phyloP scores from a whole-genome alignment of 208 protist species.

The Wallacemonas sp. region DNA sequence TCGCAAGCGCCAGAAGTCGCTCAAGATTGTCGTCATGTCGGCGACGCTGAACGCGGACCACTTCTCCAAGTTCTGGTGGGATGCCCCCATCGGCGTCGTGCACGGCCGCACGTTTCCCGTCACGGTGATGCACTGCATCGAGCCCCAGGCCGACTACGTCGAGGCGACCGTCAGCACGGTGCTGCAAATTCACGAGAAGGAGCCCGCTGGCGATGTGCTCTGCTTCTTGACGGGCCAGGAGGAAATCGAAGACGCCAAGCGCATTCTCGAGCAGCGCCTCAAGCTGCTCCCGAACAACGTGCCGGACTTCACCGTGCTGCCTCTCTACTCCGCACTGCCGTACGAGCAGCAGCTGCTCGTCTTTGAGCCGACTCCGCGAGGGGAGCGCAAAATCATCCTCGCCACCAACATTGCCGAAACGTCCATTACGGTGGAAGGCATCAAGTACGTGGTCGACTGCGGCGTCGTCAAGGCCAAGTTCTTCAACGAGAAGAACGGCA shows the following conservation, averaged over 20 bases:
- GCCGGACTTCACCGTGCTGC: constrained; percentile 71
- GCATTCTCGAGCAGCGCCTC: constrained; percentile 76
- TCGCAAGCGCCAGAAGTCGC: constrained; percentile 42
- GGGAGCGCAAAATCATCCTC: constrained; percentile 95
- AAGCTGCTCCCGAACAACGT: constrained; percentile 70
- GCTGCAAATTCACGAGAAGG: constrained; percentile 96
- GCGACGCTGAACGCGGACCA: constrained; percentile 96
- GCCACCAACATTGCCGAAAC: constrained; percentile 99
- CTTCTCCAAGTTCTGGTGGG: constrained; percentile 95
- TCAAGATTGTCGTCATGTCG: constrained; percentile 97
- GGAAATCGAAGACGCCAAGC: constrained; percentile 89
- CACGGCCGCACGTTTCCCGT: constrained; percentile 92
- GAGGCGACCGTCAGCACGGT: constrained; percentile 97
- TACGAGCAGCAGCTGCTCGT: constrained; percentile 96
- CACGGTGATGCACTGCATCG: constrained; percentile 92
- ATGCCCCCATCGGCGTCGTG: constrained; percentile 92
- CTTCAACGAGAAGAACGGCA: constrained; percentile 97
- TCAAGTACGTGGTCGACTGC: constrained; percentile 98
- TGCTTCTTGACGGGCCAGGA: constrained; percentile 99
- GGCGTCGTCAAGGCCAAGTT: constrained; percentile 98
- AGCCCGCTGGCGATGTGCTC: constrained; percentile 98
- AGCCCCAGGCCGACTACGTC: constrained; percentile 97
- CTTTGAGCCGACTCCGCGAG: constrained; percentile 92
- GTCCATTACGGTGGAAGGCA: constrained; percentile 99
- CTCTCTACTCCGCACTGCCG: constrained; percentile 96